Base-by-base conservation (phyloP, 164 flowering plant genomes). In the Kingdonia uniflora region DNA sequence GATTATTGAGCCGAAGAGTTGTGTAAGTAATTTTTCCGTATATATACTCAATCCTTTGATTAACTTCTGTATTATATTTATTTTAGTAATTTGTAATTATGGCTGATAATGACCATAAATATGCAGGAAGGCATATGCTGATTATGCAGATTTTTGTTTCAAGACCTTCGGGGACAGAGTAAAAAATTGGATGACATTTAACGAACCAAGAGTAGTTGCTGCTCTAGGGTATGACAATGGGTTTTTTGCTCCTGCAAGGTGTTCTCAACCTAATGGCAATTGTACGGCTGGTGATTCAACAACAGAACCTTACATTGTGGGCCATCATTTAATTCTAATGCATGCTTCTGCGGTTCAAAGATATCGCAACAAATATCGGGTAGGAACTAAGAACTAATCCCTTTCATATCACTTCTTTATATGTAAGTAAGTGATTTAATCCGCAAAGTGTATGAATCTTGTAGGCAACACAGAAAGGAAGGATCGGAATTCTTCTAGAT, bases 101-200 rank as follows among this genome's bases (percentile, higher is more conserved):
- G n/a, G 8, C 8, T 29, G 35, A 29, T 8, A 8, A 29, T 29
- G 4, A 29, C 35, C 35, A 29, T 29, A 19, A 37, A 38, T 13
- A 22, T 39, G 44, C 55, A 52, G 55, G 43, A 39, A 52, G 0
- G 55, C 37, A 10, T 52, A 19, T 39, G 44, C 55, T 12, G 55
- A 52, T 22, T 52, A 37, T 52, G 55, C 55, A 20, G 59, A 56
- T 35, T 56, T 56, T 35, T 56, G 59, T 52, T 84, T 81, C 72
- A 77, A 79, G 65, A 69, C 66, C 12, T 84, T 69, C 53, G 91
- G 91, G 11, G 91, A 81, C 55, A 74, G 81, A 59, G 91, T 84
- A 52, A 84, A 84, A 72, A 72, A 81, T 42, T 84, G 91, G 91
- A 69, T 81, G 71, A 77, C 91, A 12, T 77, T 77, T 42, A 84